A percentile compares a stretch with the other conserved stretches of the same genome.
Evolutionary conservation across 176 grass and related monocot genomes (phyloP).

Genomic region (Saccharum spontaneum): DNA sequence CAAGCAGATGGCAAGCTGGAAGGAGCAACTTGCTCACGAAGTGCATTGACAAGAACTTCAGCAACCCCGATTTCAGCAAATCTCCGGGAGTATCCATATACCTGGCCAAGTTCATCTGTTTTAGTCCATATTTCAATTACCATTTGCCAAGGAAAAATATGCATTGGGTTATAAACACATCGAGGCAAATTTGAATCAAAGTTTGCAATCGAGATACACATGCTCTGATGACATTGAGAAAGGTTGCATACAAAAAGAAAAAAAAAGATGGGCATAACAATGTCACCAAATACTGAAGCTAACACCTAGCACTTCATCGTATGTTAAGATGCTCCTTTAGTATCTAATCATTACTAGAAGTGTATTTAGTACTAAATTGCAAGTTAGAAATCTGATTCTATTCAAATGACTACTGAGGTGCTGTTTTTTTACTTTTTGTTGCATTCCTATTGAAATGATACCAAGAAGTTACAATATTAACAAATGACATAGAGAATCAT

Average conservation of each 20-base stretch:
- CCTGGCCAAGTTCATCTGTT: conserved; percentile 42
- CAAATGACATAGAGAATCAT: neutral
- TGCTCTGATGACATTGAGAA: conserved; percentile 25
- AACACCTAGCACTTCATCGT: neutral
- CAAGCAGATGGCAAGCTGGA: conserved; percentile 75
- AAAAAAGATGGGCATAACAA: neutral
- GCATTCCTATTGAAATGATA: neutral
- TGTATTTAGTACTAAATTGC: neutral
- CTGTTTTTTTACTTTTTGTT: neutral
- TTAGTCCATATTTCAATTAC: conserved; percentile 6
- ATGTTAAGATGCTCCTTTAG: neutral
- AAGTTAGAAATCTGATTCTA: conserved; percentile 3
- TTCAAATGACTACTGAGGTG: neutral
- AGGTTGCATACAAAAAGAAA: neutral
- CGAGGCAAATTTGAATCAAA: neutral
- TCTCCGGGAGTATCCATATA: conserved; percentile 87
- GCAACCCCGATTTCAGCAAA: conserved; percentile 89
- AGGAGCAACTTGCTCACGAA: conserved; percentile 56
- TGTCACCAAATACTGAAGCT: neutral
- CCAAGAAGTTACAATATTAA: neutral
- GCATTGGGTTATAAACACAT: neutral
- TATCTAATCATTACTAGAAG: neutral
- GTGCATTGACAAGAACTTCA: conserved; percentile 71
- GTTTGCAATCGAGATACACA: neutral
- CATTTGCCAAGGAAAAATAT: neutral